Evolutionary conservation across 129 eudicot species (phyloP), one percentile per base, ranked within the genome.

Genomic region (Pulicaria dysenterica): DNA sequence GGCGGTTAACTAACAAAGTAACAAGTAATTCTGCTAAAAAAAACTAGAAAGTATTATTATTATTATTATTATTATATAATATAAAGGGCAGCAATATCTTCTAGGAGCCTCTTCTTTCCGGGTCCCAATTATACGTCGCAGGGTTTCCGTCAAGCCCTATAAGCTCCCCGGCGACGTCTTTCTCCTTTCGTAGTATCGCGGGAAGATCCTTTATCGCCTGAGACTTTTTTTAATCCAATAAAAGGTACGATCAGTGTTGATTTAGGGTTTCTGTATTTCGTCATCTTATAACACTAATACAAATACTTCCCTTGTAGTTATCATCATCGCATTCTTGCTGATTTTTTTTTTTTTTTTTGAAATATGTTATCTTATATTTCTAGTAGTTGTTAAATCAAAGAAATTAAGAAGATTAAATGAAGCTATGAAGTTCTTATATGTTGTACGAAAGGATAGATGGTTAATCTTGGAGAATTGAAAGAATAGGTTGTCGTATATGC

Each of bases 111-210:
- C 70, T 47, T 58, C 58, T 74, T 46, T 58, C 67, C 16, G 62
- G 56, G 43, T 75, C 42, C 67, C 74, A 57, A 76, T 56, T 43
- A 15, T 67, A 17, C 69, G 51, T 58, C 73, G 65, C 57, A 12
- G 53, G 60, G 44, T 39, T 39, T 50, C 16, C 44, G n/a, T 56
- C 69, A 53, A 40, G 12, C 57, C 47, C 44, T 40, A 66, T 45
- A 57, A 38, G 61, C 74, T 48, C 36, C 37, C 6, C 31, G 74
- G 44, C 69, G 69, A 47, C 80, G 80, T 73, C 38, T 34, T 75
- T 75, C 31, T 56, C 10, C 10, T 7, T 43, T 67, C 37, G 36
- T 37, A 36, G 45, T 19, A 5, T 60, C 2, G 67, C 69, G 62
- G 74, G 80, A 76, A 37, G 11, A 6, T 76, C n/a, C 42, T 11